Conservation (phyloP, 352 stramenopile species). For the Globisporangium paroecandrum region DNA sequence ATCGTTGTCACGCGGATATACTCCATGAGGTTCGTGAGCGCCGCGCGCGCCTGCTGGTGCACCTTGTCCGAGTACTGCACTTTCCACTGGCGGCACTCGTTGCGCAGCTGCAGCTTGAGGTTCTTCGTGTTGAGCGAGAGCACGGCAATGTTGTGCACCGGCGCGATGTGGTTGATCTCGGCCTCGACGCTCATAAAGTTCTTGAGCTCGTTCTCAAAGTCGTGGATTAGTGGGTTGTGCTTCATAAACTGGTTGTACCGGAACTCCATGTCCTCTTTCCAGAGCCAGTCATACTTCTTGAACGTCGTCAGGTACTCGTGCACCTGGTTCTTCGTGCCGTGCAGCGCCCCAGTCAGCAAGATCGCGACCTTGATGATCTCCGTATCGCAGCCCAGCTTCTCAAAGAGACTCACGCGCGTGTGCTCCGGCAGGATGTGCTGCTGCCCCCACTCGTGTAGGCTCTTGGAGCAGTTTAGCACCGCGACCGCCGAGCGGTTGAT, state of each 20-base stretch:
- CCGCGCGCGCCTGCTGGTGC: constrained; percentile 64
- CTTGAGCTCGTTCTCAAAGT: constrained; percentile 79
- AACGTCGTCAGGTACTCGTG: constrained; percentile 82
- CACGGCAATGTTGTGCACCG: constrained; percentile 84
- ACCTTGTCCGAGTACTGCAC: constrained; percentile 83
- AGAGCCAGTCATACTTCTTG: constrained; percentile 89
- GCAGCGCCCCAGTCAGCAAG: constrained; percentile 75
- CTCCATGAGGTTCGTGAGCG: constrained; percentile 66
- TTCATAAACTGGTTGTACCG: constrained; percentile 85
- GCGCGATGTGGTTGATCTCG: constrained; percentile 73
- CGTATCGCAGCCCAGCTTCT: constrained; percentile 80
- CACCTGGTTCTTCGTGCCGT: constrained; percentile 84
- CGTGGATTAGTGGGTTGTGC: constrained; percentile 70
- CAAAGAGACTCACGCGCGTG: constrained; percentile 61
- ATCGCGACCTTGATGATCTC: constrained; percentile 89
- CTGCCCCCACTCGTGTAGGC: constrained; percentile 76
- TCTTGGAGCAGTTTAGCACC: constrained; percentile 81
- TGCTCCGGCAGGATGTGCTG: constrained; percentile 54
- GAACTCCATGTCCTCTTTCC: constrained; percentile 88
- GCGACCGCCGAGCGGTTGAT: constrained; percentile 80
- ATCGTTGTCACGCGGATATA: constrained; percentile 77
- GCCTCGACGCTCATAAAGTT: constrained; percentile 80
- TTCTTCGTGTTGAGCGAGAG: constrained; percentile 86
- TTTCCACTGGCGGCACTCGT: constrained; percentile 86
- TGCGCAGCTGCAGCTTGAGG: constrained; percentile 81